These are phyloP conservation scores for Cladobotryum mycophilum DNA, from an alignment of 2,329 filamentous ascomycete genomes.

Conservation along the genomic window DNA sequence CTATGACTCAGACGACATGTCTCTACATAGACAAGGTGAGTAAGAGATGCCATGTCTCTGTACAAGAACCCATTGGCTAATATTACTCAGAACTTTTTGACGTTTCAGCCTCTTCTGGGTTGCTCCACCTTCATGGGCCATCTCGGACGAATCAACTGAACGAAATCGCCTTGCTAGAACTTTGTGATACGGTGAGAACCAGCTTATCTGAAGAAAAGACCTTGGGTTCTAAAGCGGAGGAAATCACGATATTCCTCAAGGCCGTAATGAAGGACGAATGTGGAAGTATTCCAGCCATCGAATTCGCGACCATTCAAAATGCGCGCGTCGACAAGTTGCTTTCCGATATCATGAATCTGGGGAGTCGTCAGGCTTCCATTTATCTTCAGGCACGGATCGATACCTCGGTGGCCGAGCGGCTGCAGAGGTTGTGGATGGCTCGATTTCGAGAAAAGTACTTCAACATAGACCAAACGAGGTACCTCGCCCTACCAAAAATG, in stretches of 20 bases:
- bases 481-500: slow-evolving; percentile 26
- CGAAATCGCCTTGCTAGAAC: slow-evolving; percentile 24
- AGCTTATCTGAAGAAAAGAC: slow-evolving; percentile 26
- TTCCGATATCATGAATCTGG: slow-evolving; percentile 31
- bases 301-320: slow-evolving; percentile 33
- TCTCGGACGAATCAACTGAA: neutral
- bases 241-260: slow-evolving; percentile 34
- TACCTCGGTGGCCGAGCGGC: slow-evolving; percentile 29
- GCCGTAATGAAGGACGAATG: slow-evolving; percentile 34
- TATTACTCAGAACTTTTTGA: neutral
- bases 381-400: slow-evolving; percentile 28
- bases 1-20: neutral
- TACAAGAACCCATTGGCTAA: neutral
- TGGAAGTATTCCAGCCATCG: slow-evolving; percentile 26
- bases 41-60: neutral
- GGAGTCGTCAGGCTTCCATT: slow-evolving; percentile 21
- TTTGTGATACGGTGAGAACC: slow-evolving; percentile 37
- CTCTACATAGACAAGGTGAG: neutral
- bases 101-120: neutral
- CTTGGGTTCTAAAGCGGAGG: slow-evolving; percentile 28
- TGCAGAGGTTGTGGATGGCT: slow-evolving; percentile 38
- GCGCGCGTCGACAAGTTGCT: slow-evolving; percentile 40
- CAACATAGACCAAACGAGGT: slow-evolving; percentile 39
- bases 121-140: neutral
- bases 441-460: slow-evolving; percentile 41